phyloP scores from a whole-genome alignment of 2,329 filamentous ascomycete species.

The Chrysosphaeria jannelii region DNA sequence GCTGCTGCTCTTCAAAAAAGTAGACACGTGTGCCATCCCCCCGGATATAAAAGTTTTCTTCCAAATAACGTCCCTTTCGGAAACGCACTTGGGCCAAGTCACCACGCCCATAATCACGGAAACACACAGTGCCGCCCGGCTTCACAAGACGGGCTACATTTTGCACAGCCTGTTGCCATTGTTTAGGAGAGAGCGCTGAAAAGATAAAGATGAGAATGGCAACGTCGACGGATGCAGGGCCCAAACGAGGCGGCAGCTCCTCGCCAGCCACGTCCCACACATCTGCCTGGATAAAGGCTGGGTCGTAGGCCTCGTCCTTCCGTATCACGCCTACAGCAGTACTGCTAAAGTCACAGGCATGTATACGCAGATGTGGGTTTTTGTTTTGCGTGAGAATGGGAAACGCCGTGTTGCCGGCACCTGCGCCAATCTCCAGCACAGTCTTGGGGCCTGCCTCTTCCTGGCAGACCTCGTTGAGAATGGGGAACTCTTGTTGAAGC shows the following conservation, averaged over 20 bases:
- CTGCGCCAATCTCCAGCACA: constrained; percentile 75
- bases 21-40: constrained; percentile 92
- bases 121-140: constrained; percentile 75
- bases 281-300: constrained; percentile 43
- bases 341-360: constrained; percentile 91
- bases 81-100: constrained; percentile 92
- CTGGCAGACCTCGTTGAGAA: constrained; percentile 46
- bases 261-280: constrained; percentile 66
- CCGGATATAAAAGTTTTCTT: constrained; percentile 90
- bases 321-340: constrained; percentile 86
- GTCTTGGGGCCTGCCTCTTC: constrained; percentile 37
- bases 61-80: constrained; percentile 78
- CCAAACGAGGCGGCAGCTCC: constrained; percentile 41
- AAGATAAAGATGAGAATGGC: constrained; percentile 95
- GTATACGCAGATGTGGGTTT: constrained; percentile 54
- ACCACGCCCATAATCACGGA: constrained; percentile 86
- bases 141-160: constrained; percentile 68
- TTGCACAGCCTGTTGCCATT: constrained; percentile 56
- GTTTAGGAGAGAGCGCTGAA: constrained; percentile 55
- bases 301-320: constrained; percentile 44
- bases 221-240: constrained; percentile 59
- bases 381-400: constrained; percentile 61
- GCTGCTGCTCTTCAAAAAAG: constrained; percentile 75
- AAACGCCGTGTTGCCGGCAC: constrained; percentile 89
- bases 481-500: constrained; percentile 83